These are phyloP conservation scores for Dacryopinax spathularia DNA, from an alignment of 768 basidiomycete species.

Conservation along the genomic window DNA sequence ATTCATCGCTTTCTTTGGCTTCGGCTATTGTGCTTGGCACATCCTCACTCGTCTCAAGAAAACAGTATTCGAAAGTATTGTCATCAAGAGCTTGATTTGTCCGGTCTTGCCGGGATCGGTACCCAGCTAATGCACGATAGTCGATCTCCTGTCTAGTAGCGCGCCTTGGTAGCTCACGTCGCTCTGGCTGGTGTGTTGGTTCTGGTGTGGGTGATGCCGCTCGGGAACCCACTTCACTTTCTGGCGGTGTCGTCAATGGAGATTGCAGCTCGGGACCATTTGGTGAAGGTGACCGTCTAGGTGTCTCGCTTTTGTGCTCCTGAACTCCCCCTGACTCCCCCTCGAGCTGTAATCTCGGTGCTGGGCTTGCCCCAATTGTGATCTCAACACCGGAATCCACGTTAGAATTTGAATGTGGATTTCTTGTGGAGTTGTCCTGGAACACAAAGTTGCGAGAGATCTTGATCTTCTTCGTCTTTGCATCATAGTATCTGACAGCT, in stretches of 20 bases:
- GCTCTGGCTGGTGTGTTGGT: too few relatives aligned
- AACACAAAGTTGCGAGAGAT: too few relatives aligned
- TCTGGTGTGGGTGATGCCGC: too few relatives aligned
- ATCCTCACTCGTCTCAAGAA: background rate
- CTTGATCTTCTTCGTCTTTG: too few relatives aligned
- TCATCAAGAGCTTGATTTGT: background rate
- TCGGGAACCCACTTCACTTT: background rate
- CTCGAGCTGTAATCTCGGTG: background rate
- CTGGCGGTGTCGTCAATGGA: background rate
- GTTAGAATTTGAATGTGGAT: too few relatives aligned
- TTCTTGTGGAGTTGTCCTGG: background rate
- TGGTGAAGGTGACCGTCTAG: too few relatives aligned
- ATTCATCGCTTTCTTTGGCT: conserved; percentile 6
- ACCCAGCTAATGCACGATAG: too few relatives aligned
- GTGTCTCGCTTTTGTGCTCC: background rate
- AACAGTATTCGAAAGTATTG: background rate
- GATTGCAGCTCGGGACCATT: background rate
- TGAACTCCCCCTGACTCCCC: background rate
- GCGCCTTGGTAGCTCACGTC: background rate
- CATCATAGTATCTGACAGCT: too few relatives aligned
- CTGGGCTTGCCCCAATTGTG: background rate
- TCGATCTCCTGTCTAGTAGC: too few relatives aligned
- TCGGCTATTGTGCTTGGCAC: conserved; percentile 9
- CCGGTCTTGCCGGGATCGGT: background rate
- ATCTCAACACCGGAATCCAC: too few relatives aligned